phyloP scores from a whole-genome alignment of 129 eudicot genomes.

The Daucus carota region DNA sequence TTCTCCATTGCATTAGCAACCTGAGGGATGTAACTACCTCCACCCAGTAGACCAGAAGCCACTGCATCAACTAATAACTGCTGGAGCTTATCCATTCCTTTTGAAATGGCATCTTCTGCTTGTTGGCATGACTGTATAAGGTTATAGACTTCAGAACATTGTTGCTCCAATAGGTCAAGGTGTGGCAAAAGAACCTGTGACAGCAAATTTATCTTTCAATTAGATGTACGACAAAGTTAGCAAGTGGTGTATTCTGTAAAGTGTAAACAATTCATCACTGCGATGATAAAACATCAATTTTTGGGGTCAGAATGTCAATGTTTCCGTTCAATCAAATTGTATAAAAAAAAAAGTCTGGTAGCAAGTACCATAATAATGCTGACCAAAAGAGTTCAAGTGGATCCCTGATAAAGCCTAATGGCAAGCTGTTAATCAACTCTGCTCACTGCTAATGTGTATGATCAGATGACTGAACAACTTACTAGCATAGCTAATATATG shows the following conservation, averaged over 20 bases:
- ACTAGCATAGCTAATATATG: neutral
- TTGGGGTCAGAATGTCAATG: neutral
- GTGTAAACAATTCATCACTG: neutral
- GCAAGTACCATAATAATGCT: neutral
- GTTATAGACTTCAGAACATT: constrained; percentile 45
- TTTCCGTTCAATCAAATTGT: neutral
- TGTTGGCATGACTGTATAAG: constrained; percentile 87
- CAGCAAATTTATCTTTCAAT: neutral
- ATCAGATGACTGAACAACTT: no score
- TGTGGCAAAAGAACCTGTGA: constrained; percentile 68
- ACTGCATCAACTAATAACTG: constrained; percentile 43
- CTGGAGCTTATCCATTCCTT: constrained; percentile 80
- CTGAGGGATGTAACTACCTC: constrained; percentile 44
- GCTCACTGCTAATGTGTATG: neutral
- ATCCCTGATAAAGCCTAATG: neutral
- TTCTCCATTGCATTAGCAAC: constrained; percentile 55
- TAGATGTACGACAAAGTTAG: neutral
- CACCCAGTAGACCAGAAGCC: constrained; percentile 38
- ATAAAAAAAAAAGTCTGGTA: no score
- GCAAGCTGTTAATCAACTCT: neutral
- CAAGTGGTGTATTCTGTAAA: neutral
- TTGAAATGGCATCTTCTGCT: constrained; percentile 89
- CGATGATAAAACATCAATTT: neutral
- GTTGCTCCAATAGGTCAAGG: constrained; percentile 63
- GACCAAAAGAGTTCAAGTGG: neutral